These are phyloP conservation scores for Meyerozyma carpophila DNA, from an alignment of 1,139 yeast species.

Conservation along the genomic window DNA sequence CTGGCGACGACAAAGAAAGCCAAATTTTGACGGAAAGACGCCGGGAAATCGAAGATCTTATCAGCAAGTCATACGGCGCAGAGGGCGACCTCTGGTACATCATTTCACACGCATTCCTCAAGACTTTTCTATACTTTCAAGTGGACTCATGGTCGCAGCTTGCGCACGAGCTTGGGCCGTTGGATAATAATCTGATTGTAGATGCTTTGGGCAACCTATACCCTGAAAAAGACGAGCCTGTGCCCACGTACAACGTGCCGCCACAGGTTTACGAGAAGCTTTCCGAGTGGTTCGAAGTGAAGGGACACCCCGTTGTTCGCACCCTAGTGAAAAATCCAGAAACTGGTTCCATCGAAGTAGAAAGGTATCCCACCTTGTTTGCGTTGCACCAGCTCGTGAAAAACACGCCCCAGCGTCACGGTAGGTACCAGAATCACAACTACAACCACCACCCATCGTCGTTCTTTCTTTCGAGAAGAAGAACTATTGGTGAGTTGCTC, in stretches of 20 bases:
- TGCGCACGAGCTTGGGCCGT: slow-evolving; percentile 24
- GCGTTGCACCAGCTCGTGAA: slow-evolving; percentile 45
- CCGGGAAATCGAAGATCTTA: slow-evolving; percentile 18
- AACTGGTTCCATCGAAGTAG: slow-evolving; percentile 40
- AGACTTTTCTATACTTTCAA: slow-evolving; percentile 20
- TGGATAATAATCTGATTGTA: slow-evolving; percentile 25
- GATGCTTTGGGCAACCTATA: slow-evolving; percentile 28
- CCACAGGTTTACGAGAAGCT: slow-evolving; percentile 39
- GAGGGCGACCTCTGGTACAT: slow-evolving; percentile 37
- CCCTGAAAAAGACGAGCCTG: slow-evolving; percentile 25
- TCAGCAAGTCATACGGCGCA: slow-evolving; percentile 2
- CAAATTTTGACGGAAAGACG: slow-evolving; percentile 14
- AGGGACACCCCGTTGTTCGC: slow-evolving; percentile 43
- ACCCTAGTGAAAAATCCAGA: slow-evolving; percentile 32
- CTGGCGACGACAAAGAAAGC: neutral
- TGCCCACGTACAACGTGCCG: slow-evolving; percentile 27
- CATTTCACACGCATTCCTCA: slow-evolving; percentile 27
- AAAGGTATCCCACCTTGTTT: slow-evolving; percentile 48
- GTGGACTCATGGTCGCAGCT: slow-evolving; percentile 23
- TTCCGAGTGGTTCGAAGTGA: slow-evolving; percentile 50
- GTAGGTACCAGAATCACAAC: slow-evolving; percentile 4
- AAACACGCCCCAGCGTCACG: slow-evolving; percentile 9
- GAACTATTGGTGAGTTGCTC: slow-evolving; percentile 30
- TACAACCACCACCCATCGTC: slow-evolving; percentile 8
- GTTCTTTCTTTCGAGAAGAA: slow-evolving; percentile 24